Conservation (phyloP, 305 asterid species). For the Stenogyne calaminthoides region DNA sequence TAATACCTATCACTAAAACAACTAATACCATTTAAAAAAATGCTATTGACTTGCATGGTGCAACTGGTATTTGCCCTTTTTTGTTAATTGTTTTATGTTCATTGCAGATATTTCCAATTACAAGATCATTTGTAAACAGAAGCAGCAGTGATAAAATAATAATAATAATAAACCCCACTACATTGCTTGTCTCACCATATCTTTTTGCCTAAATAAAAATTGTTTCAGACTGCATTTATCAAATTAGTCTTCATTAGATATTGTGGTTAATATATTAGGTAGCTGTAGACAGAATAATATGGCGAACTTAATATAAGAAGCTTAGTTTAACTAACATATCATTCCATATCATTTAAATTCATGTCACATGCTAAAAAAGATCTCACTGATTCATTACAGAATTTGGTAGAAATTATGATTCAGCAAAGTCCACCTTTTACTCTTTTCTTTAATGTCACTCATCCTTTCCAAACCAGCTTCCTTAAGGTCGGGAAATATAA, state of each 20-base stretch:
- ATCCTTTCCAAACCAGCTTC: background rate
- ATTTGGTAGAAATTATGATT: background rate
- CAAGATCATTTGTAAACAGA: conserved; percentile 7
- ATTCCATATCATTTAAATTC: background rate
- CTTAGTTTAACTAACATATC: background rate
- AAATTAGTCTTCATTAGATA: background rate
- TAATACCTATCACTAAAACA: too few species aligned
- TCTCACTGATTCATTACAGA: background rate
- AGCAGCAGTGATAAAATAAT: background rate
- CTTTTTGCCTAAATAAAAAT: background rate
- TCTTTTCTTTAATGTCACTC: background rate
- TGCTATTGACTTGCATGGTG: too few species aligned
- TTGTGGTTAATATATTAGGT: background rate
- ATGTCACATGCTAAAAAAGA: background rate
- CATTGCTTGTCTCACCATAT: background rate
- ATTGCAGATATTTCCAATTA: conserved; percentile 1
- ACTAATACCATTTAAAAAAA: too few species aligned
- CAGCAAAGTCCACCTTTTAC: background rate
- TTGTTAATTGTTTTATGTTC: background rate
- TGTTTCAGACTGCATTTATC: background rate
- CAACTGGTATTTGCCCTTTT: too few species aligned
- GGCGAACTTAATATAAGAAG: background rate
- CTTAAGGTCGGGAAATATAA: background rate
- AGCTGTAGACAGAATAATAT: background rate
- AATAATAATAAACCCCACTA: background rate